A percentile compares a stretch with the other conserved stretches of the same genome.
Conservation (phyloP, 352 stramenopile species). For the Phytophthora sojae region DNA sequence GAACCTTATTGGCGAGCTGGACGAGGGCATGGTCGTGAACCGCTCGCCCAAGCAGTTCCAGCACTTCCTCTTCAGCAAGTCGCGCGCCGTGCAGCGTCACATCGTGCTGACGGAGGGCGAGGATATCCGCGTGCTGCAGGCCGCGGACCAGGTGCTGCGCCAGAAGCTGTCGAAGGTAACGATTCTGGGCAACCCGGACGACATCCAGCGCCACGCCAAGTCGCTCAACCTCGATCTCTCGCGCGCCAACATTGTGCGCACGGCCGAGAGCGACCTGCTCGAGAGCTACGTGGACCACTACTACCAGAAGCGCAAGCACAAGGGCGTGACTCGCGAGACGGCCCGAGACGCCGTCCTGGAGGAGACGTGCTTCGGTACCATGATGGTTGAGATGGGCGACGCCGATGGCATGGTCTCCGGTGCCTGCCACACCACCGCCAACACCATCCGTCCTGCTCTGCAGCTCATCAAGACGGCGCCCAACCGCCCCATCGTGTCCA, state of each 20-base stretch:
- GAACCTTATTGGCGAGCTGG: slow-evolving; percentile 68
- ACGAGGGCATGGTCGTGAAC: slow-evolving; percentile 66
- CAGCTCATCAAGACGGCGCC: slow-evolving; percentile 89
- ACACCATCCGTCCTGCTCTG: slow-evolving; percentile 89
- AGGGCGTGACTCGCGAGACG: slow-evolving; percentile 69
- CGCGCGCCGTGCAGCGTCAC: slow-evolving; percentile 69
- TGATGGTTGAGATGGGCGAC: slow-evolving; percentile 86
- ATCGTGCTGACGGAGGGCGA: slow-evolving; percentile 89
- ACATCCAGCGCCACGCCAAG: slow-evolving; percentile 73
- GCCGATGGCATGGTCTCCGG: slow-evolving; percentile 90
- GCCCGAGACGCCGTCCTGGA: slow-evolving; percentile 69
- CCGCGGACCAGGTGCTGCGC: slow-evolving; percentile 75
- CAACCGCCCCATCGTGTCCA: slow-evolving; percentile 78
- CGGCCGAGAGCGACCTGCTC: slow-evolving; percentile 53
- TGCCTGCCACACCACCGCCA: slow-evolving; percentile 84
- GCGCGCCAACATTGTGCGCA: slow-evolving; percentile 65
- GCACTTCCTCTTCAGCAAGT: slow-evolving; percentile 87
- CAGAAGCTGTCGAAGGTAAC: slow-evolving; percentile 75
- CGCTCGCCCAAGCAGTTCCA: slow-evolving; percentile 88
- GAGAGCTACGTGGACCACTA: slow-evolving; percentile 68
- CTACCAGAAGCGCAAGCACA: slow-evolving; percentile 87
- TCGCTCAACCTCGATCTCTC: slow-evolving; percentile 72
- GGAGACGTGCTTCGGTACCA: slow-evolving; percentile 85
- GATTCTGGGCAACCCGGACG: slow-evolving; percentile 81
- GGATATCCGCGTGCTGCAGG: slow-evolving; percentile 83